Percentiles rank a stretch among this genome's conserved stretches.
Conservation (phyloP, 2,329 filamentous ascomycete species). For the Fusarium sambucinum region DNA sequence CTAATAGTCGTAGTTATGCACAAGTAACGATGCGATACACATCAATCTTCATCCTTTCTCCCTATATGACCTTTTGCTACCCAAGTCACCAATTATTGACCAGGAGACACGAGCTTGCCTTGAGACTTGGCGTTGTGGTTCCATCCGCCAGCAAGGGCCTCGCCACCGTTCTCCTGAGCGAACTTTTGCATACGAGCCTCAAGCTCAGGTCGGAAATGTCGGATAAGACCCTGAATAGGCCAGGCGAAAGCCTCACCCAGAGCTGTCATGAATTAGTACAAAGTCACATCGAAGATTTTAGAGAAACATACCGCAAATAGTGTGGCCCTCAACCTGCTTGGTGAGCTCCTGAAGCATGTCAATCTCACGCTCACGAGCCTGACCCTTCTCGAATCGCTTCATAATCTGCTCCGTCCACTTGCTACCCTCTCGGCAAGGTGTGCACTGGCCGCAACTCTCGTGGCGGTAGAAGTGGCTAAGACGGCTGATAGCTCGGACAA, state of each 20-base stretch:
- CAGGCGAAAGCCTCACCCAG: slow-evolving; percentile 98
- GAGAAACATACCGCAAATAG: slow-evolving; percentile 83
- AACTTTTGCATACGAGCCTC: slow-evolving; percentile 91
- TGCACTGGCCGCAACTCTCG: slow-evolving; percentile 98
- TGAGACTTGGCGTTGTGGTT: slow-evolving; percentile 77
- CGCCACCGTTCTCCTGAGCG: slow-evolving; percentile 76
- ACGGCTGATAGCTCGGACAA: slow-evolving; percentile 92
- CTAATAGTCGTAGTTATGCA: slow-evolving; percentile 47
- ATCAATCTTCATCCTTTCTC: slow-evolving; percentile 38
- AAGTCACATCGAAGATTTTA: background rate
- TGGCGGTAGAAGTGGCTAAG: slow-evolving; percentile 98
- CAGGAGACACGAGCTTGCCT: slow-evolving; percentile 88
- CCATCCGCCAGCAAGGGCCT: slow-evolving; percentile 90
- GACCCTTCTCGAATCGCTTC: slow-evolving; percentile 92
- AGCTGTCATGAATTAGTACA: slow-evolving; percentile 63
- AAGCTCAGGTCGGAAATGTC: slow-evolving; percentile 96
- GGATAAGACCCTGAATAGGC: slow-evolving; percentile 97
- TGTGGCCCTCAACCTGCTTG: slow-evolving; percentile 99
- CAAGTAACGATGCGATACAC: slow-evolving; percentile 43
- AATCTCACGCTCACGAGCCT: slow-evolving; percentile 90
- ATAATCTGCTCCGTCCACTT: slow-evolving; percentile 99
- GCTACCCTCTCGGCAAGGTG: slow-evolving; percentile 97
- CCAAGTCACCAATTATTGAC: slow-evolving; percentile 72
- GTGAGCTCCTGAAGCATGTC: slow-evolving; percentile 99
- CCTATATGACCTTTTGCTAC: slow-evolving; percentile 32